These are phyloP conservation scores for Pichia eremophila DNA, from an alignment of 805 yeast genomes.

Conservation along the genomic window DNA sequence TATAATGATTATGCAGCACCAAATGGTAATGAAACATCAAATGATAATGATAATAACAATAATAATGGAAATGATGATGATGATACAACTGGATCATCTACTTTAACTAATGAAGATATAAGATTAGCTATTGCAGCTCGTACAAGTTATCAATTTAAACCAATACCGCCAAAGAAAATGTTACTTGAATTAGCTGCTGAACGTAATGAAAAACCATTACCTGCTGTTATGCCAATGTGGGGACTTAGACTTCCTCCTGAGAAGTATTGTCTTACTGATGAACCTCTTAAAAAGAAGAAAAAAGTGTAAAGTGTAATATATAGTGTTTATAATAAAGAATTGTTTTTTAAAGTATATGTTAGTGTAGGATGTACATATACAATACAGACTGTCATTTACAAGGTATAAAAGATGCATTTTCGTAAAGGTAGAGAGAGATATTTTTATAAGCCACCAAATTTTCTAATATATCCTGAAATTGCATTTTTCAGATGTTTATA, in stretches of 20 bases:
- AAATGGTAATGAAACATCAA: background rate
- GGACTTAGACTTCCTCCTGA: conserved; percentile 96
- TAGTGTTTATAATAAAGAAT: background rate
- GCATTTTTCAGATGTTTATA: background rate
- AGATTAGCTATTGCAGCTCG: conserved; percentile 89
- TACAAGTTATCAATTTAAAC: conserved; percentile 93
- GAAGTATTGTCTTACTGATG: conserved; percentile 67
- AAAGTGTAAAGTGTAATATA: background rate
- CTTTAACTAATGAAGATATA: conserved; percentile 76
- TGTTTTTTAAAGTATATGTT: too few relatives aligned
- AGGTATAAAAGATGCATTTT: too few relatives aligned
- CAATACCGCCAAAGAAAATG: conserved; percentile 89
- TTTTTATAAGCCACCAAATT: too few relatives aligned
- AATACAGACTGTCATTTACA: too few relatives aligned
- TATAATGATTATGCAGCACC: conserved; percentile 69
- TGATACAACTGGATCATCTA: background rate
- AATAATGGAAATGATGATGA: conserved; percentile 23
- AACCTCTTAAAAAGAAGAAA: background rate
- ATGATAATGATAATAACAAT: conserved; percentile 7
- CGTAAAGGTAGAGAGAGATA: too few relatives aligned
- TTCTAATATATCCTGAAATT: background rate
- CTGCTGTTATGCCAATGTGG: conserved; percentile 84
- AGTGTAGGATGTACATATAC: too few relatives aligned
- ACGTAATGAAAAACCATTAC: conserved; percentile 79
- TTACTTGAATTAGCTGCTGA: conserved; percentile 87